phyloP scores from a whole-genome alignment of 805 yeast species.

The Hanseniaspora thailandica region DNA sequence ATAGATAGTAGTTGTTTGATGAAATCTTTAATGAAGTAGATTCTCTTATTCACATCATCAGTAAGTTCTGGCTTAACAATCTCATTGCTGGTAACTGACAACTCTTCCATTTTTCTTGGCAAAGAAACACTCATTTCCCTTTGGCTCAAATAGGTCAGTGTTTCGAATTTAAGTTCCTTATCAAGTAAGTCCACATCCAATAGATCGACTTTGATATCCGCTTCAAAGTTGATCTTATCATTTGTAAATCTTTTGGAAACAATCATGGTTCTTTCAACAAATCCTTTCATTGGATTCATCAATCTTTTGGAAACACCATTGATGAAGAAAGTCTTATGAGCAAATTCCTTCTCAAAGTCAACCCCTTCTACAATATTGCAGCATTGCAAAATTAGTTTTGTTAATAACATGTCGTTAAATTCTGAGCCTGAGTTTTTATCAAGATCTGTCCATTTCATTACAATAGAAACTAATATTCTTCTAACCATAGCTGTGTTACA shows the following conservation, averaged over 20 bases:
- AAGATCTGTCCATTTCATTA: constrained; percentile 14
- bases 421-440: constrained; percentile 14
- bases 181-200: constrained; percentile 10
- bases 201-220: constrained; percentile 20
- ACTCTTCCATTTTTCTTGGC: not conserved
- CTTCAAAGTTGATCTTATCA: constrained; percentile 24
- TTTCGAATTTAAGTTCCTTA: not conserved
- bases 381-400: constrained; percentile 20
- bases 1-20: constrained; percentile 37
- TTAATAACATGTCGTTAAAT: constrained; percentile 19
- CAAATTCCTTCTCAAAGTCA: constrained; percentile 13
- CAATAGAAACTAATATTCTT: constrained; percentile 1
- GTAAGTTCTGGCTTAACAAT: constrained; percentile 19
- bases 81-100: constrained; percentile 22
- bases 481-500: constrained; percentile 12
- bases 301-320: constrained; percentile 26
- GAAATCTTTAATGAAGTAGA: constrained; percentile 66
- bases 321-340: constrained; percentile 20
- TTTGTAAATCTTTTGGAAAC: constrained; percentile 25
- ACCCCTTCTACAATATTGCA: constrained; percentile 14
- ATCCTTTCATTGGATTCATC: constrained; percentile 18
- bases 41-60: constrained; percentile 34
- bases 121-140: not conserved
- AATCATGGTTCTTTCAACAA: constrained; percentile 29
- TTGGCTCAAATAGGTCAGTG: not conserved